Conservation (phyloP, 805 yeast genomes). For the Metschnikowia proteae region DNA sequence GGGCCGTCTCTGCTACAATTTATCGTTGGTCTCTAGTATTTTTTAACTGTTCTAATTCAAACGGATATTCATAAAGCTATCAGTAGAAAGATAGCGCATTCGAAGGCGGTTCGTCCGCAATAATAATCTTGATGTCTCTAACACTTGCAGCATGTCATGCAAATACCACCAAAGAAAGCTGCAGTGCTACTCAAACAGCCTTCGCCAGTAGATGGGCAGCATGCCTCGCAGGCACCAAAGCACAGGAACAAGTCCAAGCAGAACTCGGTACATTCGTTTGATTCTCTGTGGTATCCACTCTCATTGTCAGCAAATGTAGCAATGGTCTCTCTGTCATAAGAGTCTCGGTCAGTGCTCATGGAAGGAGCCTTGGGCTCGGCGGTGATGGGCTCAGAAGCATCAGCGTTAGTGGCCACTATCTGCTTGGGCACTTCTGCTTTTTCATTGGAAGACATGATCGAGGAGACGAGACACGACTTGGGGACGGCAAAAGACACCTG, state of each 20-base stretch:
- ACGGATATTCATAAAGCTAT: background rate
- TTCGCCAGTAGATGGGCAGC: slow-evolving; percentile 41
- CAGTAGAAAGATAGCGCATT: background rate
- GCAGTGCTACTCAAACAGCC: slow-evolving; percentile 38
- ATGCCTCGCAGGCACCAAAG: slow-evolving; percentile 38
- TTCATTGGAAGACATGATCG: slow-evolving; percentile 6
- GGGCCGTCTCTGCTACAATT: too few species aligned
- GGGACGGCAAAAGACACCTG: background rate
- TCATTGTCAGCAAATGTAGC: slow-evolving; percentile 12
- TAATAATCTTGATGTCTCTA: background rate
- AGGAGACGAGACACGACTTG: background rate
- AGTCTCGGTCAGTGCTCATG: slow-evolving; percentile 12
- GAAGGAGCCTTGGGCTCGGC: slow-evolving; percentile 14
- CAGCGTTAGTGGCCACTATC: slow-evolving; percentile 7
- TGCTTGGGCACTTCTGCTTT: slow-evolving; percentile 8
- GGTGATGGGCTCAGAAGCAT: slow-evolving; percentile 10
- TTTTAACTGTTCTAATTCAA: background rate
- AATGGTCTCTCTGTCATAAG: slow-evolving; percentile 7
- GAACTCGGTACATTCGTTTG: slow-evolving; percentile 41
- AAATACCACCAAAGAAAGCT: slow-evolving; percentile 34
- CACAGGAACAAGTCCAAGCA: slow-evolving; percentile 36
- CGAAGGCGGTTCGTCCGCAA: too few species aligned
- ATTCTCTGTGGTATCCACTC: slow-evolving; percentile 37
- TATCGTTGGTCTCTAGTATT: background rate
- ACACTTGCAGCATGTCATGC: slow-evolving; percentile 34